These are phyloP conservation scores for Pichia sp. DNA, from an alignment of 1,139 yeast species.

Conservation along the genomic window DNA sequence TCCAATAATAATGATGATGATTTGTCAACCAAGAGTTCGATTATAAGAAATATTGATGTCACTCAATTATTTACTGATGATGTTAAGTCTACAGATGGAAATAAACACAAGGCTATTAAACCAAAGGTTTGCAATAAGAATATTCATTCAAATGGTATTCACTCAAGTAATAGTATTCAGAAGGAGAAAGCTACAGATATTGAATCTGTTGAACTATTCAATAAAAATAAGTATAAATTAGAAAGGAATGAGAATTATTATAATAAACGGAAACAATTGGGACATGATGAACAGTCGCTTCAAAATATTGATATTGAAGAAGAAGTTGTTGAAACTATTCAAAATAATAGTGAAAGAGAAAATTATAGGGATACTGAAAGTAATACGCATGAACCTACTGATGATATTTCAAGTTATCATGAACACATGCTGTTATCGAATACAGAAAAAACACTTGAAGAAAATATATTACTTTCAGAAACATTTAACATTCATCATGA, in stretches of 20 bases:
- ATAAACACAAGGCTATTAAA: too few species aligned
- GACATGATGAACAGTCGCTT: neutral
- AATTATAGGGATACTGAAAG: neutral
- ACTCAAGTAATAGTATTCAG: too few species aligned
- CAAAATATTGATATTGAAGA: neutral
- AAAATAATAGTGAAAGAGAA: neutral
- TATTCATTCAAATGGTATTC: too few species aligned
- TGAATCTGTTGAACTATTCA: too few species aligned
- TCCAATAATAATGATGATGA: neutral
- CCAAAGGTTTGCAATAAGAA: too few species aligned
- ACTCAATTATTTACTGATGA: conserved; percentile 5
- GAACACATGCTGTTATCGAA: neutral
- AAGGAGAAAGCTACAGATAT: too few species aligned
- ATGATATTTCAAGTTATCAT: neutral
- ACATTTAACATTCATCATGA: conserved; percentile 16
- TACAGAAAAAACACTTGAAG: neutral
- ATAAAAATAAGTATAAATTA: too few species aligned
- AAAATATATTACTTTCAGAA: conserved; percentile 6
- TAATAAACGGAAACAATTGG: too few species aligned
- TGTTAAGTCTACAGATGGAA: too few species aligned
- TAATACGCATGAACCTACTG: neutral
- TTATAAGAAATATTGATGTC: conserved; percentile 4
- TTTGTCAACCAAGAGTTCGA: neutral
- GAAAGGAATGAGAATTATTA: too few species aligned
- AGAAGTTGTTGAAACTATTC: conserved; percentile 5